phyloP scores from a whole-genome alignment of 768 basidiomycete genomes.

The Xerocomellus chrysenteron region DNA sequence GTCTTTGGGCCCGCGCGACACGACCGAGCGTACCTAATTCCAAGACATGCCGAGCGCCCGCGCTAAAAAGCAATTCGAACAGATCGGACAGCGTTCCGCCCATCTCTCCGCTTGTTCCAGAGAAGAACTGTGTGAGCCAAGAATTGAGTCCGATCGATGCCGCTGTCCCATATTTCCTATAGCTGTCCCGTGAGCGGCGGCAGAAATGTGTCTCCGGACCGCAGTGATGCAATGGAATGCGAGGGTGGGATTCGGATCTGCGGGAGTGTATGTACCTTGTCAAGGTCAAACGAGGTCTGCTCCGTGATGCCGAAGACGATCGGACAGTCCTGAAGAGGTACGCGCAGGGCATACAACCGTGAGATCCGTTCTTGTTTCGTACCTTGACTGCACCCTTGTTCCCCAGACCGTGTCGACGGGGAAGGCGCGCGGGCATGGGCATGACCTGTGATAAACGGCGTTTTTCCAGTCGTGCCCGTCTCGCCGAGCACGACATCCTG shows the following conservation, averaged over 20 bases:
- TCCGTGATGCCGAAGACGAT: conserved; percentile 59
- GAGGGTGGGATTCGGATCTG: no score
- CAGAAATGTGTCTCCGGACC: neutral
- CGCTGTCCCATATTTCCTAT: conserved; percentile 98
- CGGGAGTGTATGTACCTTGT: conserved; percentile 62
- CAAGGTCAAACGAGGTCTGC: conserved; percentile 87
- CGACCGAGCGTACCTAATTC: conserved; percentile 59
- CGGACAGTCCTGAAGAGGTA: neutral
- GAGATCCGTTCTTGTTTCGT: conserved; percentile 69
- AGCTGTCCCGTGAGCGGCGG: conserved; percentile 12
- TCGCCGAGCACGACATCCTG: conserved; percentile 44
- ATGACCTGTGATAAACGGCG: conserved; percentile 61
- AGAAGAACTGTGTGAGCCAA: conserved; percentile 56
- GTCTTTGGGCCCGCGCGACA: neutral
- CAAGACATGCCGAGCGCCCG: conserved; percentile 45
- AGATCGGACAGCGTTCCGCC: conserved; percentile 17
- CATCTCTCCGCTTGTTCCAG: neutral
- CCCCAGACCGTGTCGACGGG: conserved; percentile 26
- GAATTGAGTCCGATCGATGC: conserved; percentile 81
- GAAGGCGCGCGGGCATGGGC: conserved; percentile 62
- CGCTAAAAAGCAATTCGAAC: conserved; percentile 40
- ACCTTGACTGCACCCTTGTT: conserved; percentile 16
- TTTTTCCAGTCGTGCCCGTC: conserved; percentile 36
- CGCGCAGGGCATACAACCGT: conserved; percentile 16
- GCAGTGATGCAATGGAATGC: neutral